Conservation (phyloP, 139 green algal genomes). For the Coelastrella sp. region DNA sequence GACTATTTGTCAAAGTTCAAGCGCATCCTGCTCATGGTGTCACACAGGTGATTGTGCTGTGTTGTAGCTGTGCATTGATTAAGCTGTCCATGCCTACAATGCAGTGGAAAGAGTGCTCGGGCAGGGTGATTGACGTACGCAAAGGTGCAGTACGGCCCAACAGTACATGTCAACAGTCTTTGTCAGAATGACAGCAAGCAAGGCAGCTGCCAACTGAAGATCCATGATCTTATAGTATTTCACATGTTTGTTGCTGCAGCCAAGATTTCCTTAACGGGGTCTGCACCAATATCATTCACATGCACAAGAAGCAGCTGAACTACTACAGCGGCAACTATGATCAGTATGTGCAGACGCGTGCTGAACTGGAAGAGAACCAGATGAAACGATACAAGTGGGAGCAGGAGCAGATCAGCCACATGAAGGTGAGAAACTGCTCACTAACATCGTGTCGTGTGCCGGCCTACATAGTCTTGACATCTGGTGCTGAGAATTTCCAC, state of each 20-base stretch:
- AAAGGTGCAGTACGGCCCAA: no score
- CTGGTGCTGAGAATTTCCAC: not conserved
- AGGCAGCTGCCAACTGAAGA: no score
- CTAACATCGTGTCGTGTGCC: not conserved
- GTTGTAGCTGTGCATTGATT: not conserved
- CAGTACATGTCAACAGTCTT: no score
- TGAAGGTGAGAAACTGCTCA: constrained; percentile 66
- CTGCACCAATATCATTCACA: constrained; percentile 97
- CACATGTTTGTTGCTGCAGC: not conserved
- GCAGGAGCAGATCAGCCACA: constrained; percentile 83
- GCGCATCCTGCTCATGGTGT: constrained; percentile 89
- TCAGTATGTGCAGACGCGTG: constrained; percentile 86
- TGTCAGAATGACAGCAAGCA: no score
- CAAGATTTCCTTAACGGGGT: constrained; percentile 98
- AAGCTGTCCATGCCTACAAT: not conserved
- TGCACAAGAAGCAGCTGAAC: constrained; percentile 93
- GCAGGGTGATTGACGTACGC: no score
- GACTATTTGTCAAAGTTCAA: constrained; percentile 92
- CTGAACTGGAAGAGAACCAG: constrained; percentile 95
- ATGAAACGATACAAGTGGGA: constrained; percentile 95
- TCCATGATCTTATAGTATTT: no score
- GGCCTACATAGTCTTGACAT: not conserved
- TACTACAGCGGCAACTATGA: constrained; percentile 95
- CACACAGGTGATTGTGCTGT: constrained; percentile 66
- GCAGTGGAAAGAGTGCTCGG: not conserved